Evolutionary conservation across 306 rosid genomes (phyloP).

Genomic region (Acacia melanoxylon): DNA sequence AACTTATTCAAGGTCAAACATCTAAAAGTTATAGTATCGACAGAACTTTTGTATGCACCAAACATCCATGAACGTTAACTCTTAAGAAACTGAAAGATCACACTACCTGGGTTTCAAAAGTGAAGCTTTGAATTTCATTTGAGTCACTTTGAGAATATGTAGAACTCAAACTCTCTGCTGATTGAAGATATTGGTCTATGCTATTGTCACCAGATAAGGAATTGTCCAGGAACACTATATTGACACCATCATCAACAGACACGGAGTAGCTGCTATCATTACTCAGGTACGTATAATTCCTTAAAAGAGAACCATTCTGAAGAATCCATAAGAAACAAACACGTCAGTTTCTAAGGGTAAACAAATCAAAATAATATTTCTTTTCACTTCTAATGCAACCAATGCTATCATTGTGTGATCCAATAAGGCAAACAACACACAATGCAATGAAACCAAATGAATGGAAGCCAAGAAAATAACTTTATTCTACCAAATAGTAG

Average conservation of each 20-base stretch:
- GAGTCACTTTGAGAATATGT: conserved; percentile 47
- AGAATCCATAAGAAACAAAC: conserved; percentile 25
- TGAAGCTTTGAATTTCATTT: conserved; percentile 69
- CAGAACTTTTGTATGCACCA: neutral
- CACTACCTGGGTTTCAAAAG: conserved; percentile 91
- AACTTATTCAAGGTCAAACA: neutral
- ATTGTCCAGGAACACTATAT: conserved; percentile 53
- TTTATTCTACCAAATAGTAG: neutral
- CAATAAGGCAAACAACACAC: neutral
- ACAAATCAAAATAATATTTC: neutral
- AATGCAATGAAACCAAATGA: neutral
- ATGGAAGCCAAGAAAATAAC: neutral
- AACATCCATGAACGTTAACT: conserved; percentile 1
- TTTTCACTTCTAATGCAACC: conserved; percentile 1
- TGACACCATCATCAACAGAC: conserved; percentile 81
- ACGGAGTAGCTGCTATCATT: conserved; percentile 91
- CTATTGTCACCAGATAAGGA: conserved; percentile 49
- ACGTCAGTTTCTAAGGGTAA: conserved; percentile 11
- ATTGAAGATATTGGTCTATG: conserved; percentile 43
- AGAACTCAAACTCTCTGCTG: conserved; percentile 39
- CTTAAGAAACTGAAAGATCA: conserved; percentile 22
- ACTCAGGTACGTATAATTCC: conserved; percentile 75
- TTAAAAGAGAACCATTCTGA: conserved; percentile 88
- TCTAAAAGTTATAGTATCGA: neutral
- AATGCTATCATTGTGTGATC: neutral